phyloP scores from a whole-genome alignment of 805 yeast genomes.

The Yamadazyma philogaea region DNA sequence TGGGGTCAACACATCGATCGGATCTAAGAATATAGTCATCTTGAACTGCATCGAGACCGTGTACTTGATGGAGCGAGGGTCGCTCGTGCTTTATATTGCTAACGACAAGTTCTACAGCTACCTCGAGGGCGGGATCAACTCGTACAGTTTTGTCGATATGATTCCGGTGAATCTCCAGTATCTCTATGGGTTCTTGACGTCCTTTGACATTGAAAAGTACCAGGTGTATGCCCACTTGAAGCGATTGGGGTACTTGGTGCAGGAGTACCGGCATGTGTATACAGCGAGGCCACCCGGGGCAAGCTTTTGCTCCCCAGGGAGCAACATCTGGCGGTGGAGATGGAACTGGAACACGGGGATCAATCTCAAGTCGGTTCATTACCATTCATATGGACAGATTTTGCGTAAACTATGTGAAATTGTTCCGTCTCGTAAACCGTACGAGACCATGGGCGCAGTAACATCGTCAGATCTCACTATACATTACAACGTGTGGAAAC shows the following conservation, averaged over 20 bases:
- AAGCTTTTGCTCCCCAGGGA: too few species aligned
- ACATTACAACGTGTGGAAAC: constrained; percentile 80
- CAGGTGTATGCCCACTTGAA: constrained; percentile 72
- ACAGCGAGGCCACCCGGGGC: not conserved
- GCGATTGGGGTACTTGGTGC: constrained; percentile 73
- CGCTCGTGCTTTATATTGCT: constrained; percentile 29
- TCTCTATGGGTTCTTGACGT: constrained; percentile 44
- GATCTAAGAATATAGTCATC: constrained; percentile 35
- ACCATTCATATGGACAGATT: constrained; percentile 7
- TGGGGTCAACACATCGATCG: constrained; percentile 49
- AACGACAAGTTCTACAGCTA: constrained; percentile 20
- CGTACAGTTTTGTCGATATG: constrained; percentile 23
- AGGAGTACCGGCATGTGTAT: constrained; percentile 15
- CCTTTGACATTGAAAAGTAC: constrained; percentile 32
- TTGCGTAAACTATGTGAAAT: constrained; percentile 3
- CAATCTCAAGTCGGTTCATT: constrained; percentile 7
- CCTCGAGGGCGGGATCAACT: constrained; percentile 15
- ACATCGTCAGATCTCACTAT: constrained; percentile 23
- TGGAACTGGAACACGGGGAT: constrained; percentile 6
- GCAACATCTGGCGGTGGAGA: not conserved
- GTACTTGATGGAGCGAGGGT: constrained; percentile 80
- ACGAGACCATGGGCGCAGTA: not conserved
- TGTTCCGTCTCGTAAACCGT: constrained; percentile 3
- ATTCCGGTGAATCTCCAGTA: constrained; percentile 57
- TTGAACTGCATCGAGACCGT: constrained; percentile 66